Percentiles rank a stretch among this genome's conserved stretches.
Conservation (phyloP, 305 asterid species). For the Ilex paraguariensis region DNA sequence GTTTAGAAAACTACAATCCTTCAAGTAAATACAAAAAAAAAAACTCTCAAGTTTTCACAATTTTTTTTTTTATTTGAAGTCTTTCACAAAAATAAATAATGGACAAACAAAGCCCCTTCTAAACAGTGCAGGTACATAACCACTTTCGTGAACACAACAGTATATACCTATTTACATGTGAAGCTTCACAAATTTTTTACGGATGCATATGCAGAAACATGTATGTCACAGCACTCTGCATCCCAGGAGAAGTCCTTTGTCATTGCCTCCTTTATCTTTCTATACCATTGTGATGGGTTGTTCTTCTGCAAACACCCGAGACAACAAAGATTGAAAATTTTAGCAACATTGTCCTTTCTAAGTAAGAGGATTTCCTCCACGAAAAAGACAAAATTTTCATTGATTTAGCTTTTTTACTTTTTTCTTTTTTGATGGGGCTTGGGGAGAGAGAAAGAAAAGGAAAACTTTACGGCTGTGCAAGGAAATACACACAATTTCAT, state of each 20-base stretch:
- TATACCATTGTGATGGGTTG: slow-evolving; percentile 50
- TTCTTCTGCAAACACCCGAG: slow-evolving; percentile 36
- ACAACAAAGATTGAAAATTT: slow-evolving; percentile 1
- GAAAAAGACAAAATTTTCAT: not conserved
- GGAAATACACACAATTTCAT: slow-evolving; percentile 49
- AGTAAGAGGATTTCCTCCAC: not conserved
- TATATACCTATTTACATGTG: slow-evolving; percentile 5
- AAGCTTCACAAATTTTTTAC: slow-evolving; percentile 29
- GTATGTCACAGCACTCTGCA: slow-evolving; percentile 56
- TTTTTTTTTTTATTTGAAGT: too few species aligned
- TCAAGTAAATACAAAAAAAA: too few species aligned
- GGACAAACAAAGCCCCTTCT: too few species aligned
- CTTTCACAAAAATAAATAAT: too few species aligned
- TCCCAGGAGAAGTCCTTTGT: slow-evolving; percentile 67
- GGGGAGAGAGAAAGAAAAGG: not conserved
- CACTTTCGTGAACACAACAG: not conserved
- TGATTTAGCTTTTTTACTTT: not conserved
- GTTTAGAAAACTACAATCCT: too few species aligned
- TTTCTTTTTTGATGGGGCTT: not conserved
- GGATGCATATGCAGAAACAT: slow-evolving; percentile 51
- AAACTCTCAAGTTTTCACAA: too few species aligned
- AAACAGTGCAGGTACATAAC: too few species aligned
- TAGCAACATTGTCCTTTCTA: not conserved
- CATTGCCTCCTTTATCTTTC: slow-evolving; percentile 54
- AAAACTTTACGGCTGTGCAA: not conserved